These are phyloP conservation scores for Mycena capillaripes DNA, from an alignment of 768 basidiomycete species.

Conservation along the genomic window DNA sequence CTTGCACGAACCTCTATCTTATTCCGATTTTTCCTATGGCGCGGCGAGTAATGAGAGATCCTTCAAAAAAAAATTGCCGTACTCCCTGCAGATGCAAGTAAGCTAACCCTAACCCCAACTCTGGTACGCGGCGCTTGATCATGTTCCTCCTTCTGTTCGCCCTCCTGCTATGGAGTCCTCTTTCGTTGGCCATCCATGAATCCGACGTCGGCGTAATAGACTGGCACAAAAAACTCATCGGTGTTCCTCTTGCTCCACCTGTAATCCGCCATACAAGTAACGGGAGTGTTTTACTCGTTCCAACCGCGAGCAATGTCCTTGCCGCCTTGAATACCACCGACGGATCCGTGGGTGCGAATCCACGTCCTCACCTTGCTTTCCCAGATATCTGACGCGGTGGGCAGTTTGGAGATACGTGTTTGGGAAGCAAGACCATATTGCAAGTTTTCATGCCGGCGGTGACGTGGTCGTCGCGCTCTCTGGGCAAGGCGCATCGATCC, in stretches of 20 bases:
- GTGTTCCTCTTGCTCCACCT: slow-evolving; percentile 79
- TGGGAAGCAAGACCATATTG: slow-evolving; percentile 76
- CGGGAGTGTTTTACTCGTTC: slow-evolving; percentile 70
- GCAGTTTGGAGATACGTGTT: slow-evolving; percentile 88
- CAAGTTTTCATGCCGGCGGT: slow-evolving; percentile 63
- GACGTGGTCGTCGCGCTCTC: slow-evolving; percentile 79
- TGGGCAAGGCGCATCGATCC: slow-evolving; percentile 76
- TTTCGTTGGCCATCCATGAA: slow-evolving; percentile 69
- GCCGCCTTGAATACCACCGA: slow-evolving; percentile 77
- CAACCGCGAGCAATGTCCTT: slow-evolving; percentile 82
- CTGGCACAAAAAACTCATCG: slow-evolving; percentile 87
- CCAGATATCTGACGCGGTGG: slow-evolving; percentile 28
- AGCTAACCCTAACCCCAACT: too few relatives aligned
- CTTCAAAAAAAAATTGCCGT: too few relatives aligned
- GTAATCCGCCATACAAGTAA: slow-evolving; percentile 60
- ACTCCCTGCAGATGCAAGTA: too few relatives aligned
- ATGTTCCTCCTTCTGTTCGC: slow-evolving; percentile 27
- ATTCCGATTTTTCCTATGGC: not conserved
- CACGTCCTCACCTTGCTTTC: not conserved
- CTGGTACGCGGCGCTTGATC: too few relatives aligned
- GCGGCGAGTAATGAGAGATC: too few relatives aligned
- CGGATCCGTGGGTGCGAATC: slow-evolving; percentile 77
- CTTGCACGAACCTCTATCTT: not conserved
- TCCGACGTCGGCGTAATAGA: slow-evolving; percentile 87
- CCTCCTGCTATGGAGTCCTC: slow-evolving; percentile 32